Percentiles rank a stretch among this genome's conserved stretches.
These are phyloP conservation scores for Albatrellus ellisii DNA, from an alignment of 768 basidiomycete species.

Conservation along the genomic window DNA sequence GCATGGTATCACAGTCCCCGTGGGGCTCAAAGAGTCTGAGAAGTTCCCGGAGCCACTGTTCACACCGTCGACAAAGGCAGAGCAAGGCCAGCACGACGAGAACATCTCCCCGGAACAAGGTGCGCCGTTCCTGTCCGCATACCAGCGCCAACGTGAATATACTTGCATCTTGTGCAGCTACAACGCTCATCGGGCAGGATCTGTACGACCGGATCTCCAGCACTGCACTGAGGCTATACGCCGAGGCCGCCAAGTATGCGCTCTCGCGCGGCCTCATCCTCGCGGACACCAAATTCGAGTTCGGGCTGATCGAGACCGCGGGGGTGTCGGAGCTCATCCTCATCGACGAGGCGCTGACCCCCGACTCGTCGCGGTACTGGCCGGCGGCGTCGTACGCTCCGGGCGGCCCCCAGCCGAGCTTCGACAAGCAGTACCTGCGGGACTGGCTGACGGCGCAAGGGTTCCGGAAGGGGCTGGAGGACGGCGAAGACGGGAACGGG, in stretches of 20 bases:
- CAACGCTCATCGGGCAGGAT: slow-evolving; percentile 49
- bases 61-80: slow-evolving; percentile 96
- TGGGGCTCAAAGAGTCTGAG: slow-evolving; percentile 74
- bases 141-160: no score
- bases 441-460: slow-evolving; percentile 75
- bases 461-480: slow-evolving; percentile 70
- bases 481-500: slow-evolving; percentile 55
- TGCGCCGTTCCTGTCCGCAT: slow-evolving; percentile 21
- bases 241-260: slow-evolving; percentile 63
- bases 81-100: slow-evolving; percentile 88
- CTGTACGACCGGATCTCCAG: slow-evolving; percentile 49
- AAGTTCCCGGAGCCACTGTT: slow-evolving; percentile 76
- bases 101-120: slow-evolving; percentile 97
- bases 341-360: slow-evolving; percentile 94
- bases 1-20: slow-evolving; percentile 69
- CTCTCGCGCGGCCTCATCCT: slow-evolving; percentile 73
- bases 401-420: slow-evolving; percentile 75
- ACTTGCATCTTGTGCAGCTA: slow-evolving; percentile 30
- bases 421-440: slow-evolving; percentile 93
- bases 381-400: slow-evolving; percentile 58
- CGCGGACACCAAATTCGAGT: slow-evolving; percentile 98
- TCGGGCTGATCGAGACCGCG: slow-evolving; percentile 52
- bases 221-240: slow-evolving; percentile 53
- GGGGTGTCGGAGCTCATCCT: slow-evolving; percentile 47
- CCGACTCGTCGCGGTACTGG: slow-evolving; percentile 98